Base-by-base conservation (phyloP, 345 rosid genomes). In the Murraya koenigii region DNA sequence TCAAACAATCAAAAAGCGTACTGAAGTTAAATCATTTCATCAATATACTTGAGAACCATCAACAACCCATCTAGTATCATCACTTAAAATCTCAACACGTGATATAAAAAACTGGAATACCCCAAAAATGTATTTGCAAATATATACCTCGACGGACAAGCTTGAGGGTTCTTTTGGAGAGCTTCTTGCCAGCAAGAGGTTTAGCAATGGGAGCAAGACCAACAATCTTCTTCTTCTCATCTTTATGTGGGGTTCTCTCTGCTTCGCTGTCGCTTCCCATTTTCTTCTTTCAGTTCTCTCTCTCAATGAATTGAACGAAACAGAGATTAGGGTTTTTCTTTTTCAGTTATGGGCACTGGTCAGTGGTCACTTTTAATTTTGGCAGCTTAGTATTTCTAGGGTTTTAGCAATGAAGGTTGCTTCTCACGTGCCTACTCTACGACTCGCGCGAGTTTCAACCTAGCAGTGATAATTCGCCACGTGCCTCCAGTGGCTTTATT, bases 121-220 rank as follows among this genome's bases (percentile, higher is more conserved):
- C 22, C 38, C n/a, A 66, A 7, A 0, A 66, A 66, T 36, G 52
- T 7, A 52, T 7, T 13, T 44, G 49, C 49, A 11, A 5, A 32
- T 8, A 2, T 9, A 17, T 79, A 95, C 98, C 98, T 91, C 86
- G 88, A 62, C 94, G 91, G 59, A 95, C 93, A 62, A 95, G 95
- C 88, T 95, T 93, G 86, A 93, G 89, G 15, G 98, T 92, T 71
- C 78, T 87, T 78, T 93, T 95, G 86, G 84, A 87, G 62, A 95
- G 97, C 82, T 92, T 95, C 86, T 95, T 93, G 1, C 99, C 99
- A 8, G 97, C 97, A 3, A 92, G 91, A 15, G 99, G 98, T 76
- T 92, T 93, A 44, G 99, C 97, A 0, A 95, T 95, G 56, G 99
- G 99, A 0, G 99, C 89, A 30, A 95, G 74, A 76, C 91, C 82